Conservation (phyloP, 1,284 basidiomycete species). For the Porodaedalea pini region DNA sequence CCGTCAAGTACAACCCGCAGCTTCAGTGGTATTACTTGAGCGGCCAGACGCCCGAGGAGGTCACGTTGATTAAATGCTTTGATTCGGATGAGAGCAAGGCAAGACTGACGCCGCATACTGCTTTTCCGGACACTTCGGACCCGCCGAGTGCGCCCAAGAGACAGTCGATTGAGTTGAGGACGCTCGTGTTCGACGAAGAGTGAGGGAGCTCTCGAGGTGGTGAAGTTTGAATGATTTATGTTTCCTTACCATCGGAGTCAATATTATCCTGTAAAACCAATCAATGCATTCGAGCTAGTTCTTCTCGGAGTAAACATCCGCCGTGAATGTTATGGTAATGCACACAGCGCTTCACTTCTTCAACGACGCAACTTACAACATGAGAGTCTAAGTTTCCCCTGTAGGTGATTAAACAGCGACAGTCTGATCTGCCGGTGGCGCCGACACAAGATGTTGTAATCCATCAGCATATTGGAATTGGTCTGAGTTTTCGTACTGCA, state of each 20-base stretch:
- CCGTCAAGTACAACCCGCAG: conserved; percentile 27
- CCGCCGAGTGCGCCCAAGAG: conserved; percentile 38
- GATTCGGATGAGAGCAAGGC: conserved; percentile 40
- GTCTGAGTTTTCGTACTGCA: conserved; percentile 87
- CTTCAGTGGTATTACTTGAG: conserved; percentile 34
- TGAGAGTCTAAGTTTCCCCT: background rate
- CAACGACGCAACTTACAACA: background rate
- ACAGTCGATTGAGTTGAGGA: conserved; percentile 42
- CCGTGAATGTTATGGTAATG: too few relatives aligned
- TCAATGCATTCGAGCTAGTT: too few relatives aligned
- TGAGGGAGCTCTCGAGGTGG: too few relatives aligned
- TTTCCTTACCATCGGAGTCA: too few relatives aligned
- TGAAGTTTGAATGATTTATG: too few relatives aligned
- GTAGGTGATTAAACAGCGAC: background rate
- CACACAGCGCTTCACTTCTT: too few relatives aligned
- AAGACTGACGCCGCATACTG: conserved; percentile 44
- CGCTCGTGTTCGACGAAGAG: conserved; percentile 35
- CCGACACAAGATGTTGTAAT: conserved; percentile 27
- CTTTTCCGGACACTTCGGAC: conserved; percentile 40
- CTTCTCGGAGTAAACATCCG: too few relatives aligned
- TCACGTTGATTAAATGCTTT: conserved; percentile 32
- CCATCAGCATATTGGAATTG: conserved; percentile 84
- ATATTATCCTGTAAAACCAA: too few relatives aligned
- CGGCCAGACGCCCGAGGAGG: conserved; percentile 30
- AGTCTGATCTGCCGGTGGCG: background rate